A percentile compares a stretch with the other conserved stretches of the same genome.
These are phyloP conservation scores for Fusarium armeniacum DNA, from an alignment of 2,329 filamentous ascomycete species.

Conservation along the genomic window DNA sequence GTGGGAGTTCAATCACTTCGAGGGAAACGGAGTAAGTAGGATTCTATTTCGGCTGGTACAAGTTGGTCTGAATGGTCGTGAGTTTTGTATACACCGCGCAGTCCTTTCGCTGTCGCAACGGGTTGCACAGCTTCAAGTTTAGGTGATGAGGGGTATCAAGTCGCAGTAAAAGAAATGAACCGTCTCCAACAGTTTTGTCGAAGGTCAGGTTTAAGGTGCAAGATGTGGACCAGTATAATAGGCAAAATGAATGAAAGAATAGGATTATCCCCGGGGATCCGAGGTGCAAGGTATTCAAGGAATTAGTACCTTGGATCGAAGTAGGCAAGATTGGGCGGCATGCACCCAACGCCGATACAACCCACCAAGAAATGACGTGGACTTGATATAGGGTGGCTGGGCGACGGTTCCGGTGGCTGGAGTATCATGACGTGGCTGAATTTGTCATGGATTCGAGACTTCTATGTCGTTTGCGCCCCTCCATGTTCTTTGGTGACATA, in stretches of 20 bases:
- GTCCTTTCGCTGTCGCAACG: slow-evolving; percentile 15
- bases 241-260: slow-evolving; percentile 15
- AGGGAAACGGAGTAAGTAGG: neutral
- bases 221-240: slow-evolving; percentile 15
- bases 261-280: slow-evolving; percentile 35
- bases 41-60: slow-evolving; percentile 11
- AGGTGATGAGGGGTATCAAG: slow-evolving; percentile 33
- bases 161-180: slow-evolving; percentile 24
- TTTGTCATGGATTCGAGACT: slow-evolving; percentile 31
- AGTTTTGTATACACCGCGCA: slow-evolving; percentile 11
- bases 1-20: slow-evolving; percentile 3
- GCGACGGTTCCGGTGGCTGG: slow-evolving; percentile 36
- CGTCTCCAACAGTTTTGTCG: slow-evolving; percentile 2
- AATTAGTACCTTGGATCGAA: slow-evolving; percentile 14
- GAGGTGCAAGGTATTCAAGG: slow-evolving; percentile 32
- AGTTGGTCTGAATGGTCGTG: slow-evolving; percentile 10
- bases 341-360: slow-evolving; percentile 20
- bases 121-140: slow-evolving; percentile 12
- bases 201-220: slow-evolving; percentile 17
- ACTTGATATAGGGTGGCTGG: slow-evolving; percentile 39
- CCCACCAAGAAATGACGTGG: slow-evolving; percentile 48
- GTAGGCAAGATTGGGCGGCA: slow-evolving; percentile 38
- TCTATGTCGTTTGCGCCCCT: slow-evolving; percentile 37
- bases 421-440: slow-evolving; percentile 29
- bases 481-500: slow-evolving; percentile 18